phyloP scores from a whole-genome alignment of 371 early-diverging fungal genomes.

The Sporodiniella umbellata region DNA sequence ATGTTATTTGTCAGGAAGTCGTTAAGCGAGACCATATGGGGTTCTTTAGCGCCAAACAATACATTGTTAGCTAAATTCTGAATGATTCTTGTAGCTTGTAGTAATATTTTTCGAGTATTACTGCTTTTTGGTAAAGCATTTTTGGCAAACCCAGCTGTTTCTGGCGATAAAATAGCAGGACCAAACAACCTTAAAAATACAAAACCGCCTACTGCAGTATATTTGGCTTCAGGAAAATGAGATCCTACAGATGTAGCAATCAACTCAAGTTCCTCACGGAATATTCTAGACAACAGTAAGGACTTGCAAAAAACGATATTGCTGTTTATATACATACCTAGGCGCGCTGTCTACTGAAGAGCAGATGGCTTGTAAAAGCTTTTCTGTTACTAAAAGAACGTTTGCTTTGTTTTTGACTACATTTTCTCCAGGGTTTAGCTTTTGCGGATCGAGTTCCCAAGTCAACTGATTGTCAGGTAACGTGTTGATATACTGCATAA shows the following conservation, averaged over 20 bases:
- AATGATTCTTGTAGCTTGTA: conserved; percentile 90
- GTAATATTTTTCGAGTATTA: conserved; percentile 70
- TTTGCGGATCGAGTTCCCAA: conserved; percentile 84
- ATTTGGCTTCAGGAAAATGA: conserved; percentile 81
- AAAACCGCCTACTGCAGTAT: conserved; percentile 90
- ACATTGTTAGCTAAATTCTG: conserved; percentile 95
- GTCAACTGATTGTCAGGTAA: conserved; percentile 44
- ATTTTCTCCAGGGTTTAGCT: conserved; percentile 60
- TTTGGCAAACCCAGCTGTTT: conserved; percentile 51
- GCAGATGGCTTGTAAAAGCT: conserved; percentile 80
- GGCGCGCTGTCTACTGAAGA: conserved; percentile 70
- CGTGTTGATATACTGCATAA: conserved; percentile 55
- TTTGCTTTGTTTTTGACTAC: conserved; percentile 71
- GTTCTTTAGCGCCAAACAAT: conserved; percentile 89
- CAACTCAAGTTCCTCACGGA: conserved; percentile 76
- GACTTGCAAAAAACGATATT: background rate
- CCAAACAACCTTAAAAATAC: conserved; percentile 93
- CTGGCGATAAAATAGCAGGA: conserved; percentile 90
- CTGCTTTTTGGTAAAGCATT: conserved; percentile 30
- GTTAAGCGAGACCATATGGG: conserved; percentile 85
- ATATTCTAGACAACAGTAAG: conserved; percentile 23
- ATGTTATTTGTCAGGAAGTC: conserved; percentile 77
- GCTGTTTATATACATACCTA: conserved; percentile 11
- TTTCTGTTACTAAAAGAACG: conserved; percentile 70
- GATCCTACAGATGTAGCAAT: conserved; percentile 71